A percentile compares a stretch with the other conserved stretches of the same genome.
Evolutionary conservation across 2,329 filamentous ascomycete species (phyloP).

Genomic region (Bipolaris sorokiniana): DNA sequence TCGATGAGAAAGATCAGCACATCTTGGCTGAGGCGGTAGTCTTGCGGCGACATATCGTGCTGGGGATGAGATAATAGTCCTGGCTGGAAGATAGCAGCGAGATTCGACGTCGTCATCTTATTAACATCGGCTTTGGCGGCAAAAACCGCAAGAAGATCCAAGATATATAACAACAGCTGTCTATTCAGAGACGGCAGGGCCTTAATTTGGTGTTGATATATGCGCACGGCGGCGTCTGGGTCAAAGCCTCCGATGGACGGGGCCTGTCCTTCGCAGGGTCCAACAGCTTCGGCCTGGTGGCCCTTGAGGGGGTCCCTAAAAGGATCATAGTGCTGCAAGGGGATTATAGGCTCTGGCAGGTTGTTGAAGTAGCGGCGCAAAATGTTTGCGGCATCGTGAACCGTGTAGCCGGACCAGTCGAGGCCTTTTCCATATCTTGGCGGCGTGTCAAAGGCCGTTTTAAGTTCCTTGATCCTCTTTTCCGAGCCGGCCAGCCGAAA

Average conservation of each 20-base stretch:
- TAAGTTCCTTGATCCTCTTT: slow-evolving; percentile 97
- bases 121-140: slow-evolving; percentile 96
- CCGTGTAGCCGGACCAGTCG: slow-evolving; percentile 96
- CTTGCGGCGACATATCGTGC: slow-evolving; percentile 93
- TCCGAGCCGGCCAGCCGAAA: slow-evolving; percentile 95
- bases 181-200: slow-evolving; percentile 91
- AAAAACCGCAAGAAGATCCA: slow-evolving; percentile 94
- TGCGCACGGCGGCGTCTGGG: slow-evolving; percentile 74
- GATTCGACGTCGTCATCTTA: slow-evolving; percentile 92
- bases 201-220: slow-evolving; percentile 89
- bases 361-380: slow-evolving; percentile 94
- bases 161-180: slow-evolving; percentile 91
- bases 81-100: slow-evolving; percentile 96
- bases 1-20: slow-evolving; percentile 98
- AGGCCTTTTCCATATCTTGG: slow-evolving; percentile 90
- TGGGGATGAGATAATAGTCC: slow-evolving; percentile 92
- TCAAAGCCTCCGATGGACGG: slow-evolving; percentile 78
- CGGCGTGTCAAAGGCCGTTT: slow-evolving; percentile 89
- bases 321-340: slow-evolving; percentile 86
- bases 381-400: slow-evolving; percentile 97
- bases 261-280: slow-evolving; percentile 66
- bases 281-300: slow-evolving; percentile 72
- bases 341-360: slow-evolving; percentile 94
- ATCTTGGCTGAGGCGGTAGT: slow-evolving; percentile 94
- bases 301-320: slow-evolving; percentile 83